Evolutionary conservation across 23 red algal species (phyloP), one percentile per base, ranked within the genome.

Genomic region (Gracilaria gracilis): DNA sequence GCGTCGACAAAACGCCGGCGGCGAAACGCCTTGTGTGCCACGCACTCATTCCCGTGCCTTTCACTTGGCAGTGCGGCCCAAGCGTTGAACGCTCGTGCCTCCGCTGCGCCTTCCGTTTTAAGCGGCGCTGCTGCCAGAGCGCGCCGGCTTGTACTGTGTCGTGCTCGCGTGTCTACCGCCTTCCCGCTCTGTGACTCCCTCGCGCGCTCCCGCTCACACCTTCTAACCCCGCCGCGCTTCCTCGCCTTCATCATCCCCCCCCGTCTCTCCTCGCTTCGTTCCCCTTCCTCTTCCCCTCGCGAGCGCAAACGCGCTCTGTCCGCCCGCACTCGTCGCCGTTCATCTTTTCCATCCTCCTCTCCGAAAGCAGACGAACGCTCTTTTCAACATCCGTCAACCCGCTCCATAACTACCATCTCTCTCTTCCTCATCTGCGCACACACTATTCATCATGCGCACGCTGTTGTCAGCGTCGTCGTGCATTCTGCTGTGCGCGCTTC

Each of bases 51-150:
- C 64, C 64, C 64, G 64, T 32, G 32, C 64, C 27, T 69, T 69
- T 69, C 33, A 69, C 64, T 69, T 69, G 64, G 64, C 64, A 69
- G 59, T 64, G 59, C 59, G 9, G 59, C 59, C 59, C 59, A 64
- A 32, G 59, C 28, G 59, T 27, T 64, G 5, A 64, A 64, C 59
- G 59, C 59, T 32, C 59, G 59, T 31, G 25, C 9, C 19, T 64
- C 19, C 59, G 27, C 27, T 24, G 59, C 59, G 24, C 0, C 32
- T 20, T 69, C 37, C 31, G 1, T 69, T 69, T 69, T 69, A 69
- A 69, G 64, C 64, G 19, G 64, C 37, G 39, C 20, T 19, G 72
- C 72, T 50, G 33, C 42, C n/a, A 2, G 67, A 0, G 17, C 17
- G 16, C 67, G 67, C 67, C 44, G 3, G 5, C 35, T 42, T 20